phyloP scores from a whole-genome alignment of 129 eudicot genomes.

The Tanacetum coccineum region DNA sequence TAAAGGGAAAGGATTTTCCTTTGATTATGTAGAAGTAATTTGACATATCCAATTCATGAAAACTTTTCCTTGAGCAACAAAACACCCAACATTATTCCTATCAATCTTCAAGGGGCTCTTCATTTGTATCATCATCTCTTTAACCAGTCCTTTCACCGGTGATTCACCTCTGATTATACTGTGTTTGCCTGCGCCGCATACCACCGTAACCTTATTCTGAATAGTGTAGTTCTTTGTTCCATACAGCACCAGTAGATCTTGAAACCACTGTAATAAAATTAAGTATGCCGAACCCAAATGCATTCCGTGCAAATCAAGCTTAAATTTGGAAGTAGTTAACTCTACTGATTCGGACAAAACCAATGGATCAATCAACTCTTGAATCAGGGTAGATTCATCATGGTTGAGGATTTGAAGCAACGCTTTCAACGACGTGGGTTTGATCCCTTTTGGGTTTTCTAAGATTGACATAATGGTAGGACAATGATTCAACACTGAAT shows the following conservation, averaged over 20 bases:
- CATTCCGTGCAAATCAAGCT: constrained; percentile 95
- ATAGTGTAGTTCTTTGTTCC: constrained; percentile 15
- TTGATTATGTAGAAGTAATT: constrained; percentile 9
- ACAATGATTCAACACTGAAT: constrained; percentile 74
- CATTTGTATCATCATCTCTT: constrained; percentile 53
- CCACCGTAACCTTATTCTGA: constrained; percentile 58
- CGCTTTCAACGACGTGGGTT: constrained; percentile 49
- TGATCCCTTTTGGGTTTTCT: constrained; percentile 38
- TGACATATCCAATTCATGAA: constrained; percentile 54
- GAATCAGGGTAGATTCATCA: constrained; percentile 46
- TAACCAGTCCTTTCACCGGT: constrained; percentile 53
- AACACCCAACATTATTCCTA: constrained; percentile 67
- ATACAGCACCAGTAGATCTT: constrained; percentile 41
- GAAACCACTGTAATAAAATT: constrained; percentile 69
- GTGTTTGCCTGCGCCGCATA: constrained; percentile 80
- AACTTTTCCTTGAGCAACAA: constrained; percentile 61
- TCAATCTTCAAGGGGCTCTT: constrained; percentile 69
- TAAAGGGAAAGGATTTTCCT: not conserved
- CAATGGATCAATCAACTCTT: constrained; percentile 46
- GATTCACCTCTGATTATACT: constrained; percentile 63
- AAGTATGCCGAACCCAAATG: constrained; percentile 60
- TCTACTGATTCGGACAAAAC: constrained; percentile 50
- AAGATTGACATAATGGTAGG: constrained; percentile 47
- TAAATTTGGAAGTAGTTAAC: constrained; percentile 48
- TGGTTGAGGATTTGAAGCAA: constrained; percentile 34